phyloP scores from a whole-genome alignment of 2,329 filamentous ascomycete genomes.

The Colletotrichum australisinense region DNA sequence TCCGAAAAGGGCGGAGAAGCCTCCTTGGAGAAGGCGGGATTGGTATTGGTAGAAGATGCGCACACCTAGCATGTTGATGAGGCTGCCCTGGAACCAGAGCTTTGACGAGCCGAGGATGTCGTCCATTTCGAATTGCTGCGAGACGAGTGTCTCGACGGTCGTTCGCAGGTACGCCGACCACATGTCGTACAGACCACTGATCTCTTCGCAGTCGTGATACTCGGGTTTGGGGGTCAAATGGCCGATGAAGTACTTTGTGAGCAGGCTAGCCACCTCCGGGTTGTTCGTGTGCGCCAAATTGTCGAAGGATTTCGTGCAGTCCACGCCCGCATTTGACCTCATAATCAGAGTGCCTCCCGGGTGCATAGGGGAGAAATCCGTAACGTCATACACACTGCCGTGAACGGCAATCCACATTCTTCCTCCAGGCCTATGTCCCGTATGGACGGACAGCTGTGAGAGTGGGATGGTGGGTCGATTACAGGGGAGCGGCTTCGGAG shows the following conservation, averaged over 20 bases:
- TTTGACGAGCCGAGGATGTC: slow-evolving; percentile 58
- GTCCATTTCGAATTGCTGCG: slow-evolving; percentile 64
- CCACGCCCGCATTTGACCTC: slow-evolving; percentile 63
- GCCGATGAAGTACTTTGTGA: slow-evolving; percentile 66
- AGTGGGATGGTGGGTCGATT: slow-evolving; percentile 61
- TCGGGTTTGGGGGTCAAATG: slow-evolving; percentile 62
- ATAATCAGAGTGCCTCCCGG: slow-evolving; percentile 64
- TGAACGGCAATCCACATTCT: slow-evolving; percentile 65
- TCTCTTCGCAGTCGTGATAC: slow-evolving; percentile 53
- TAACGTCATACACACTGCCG: slow-evolving; percentile 64
- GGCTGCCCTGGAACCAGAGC: slow-evolving; percentile 57
- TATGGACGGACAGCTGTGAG: slow-evolving; percentile 61
- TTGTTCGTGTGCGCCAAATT: slow-evolving; percentile 66
- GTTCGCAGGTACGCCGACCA: slow-evolving; percentile 62
- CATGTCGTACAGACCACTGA: slow-evolving; percentile 59
- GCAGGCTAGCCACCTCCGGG: slow-evolving; percentile 62
- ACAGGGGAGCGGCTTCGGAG: slow-evolving; percentile 62
- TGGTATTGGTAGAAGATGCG: slow-evolving; percentile 65
- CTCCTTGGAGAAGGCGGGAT: slow-evolving; percentile 60
- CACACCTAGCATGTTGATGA: slow-evolving; percentile 62
- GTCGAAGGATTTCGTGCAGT: slow-evolving; percentile 64
- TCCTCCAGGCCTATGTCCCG: slow-evolving; percentile 58
- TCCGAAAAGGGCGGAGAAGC: slow-evolving; percentile 58
- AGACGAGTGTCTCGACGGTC: slow-evolving; percentile 62
- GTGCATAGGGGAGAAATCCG: slow-evolving; percentile 64